Evolutionary conservation across 208 protist species (phyloP).

Genomic region (Leptomonas pyrrhocoris): DNA sequence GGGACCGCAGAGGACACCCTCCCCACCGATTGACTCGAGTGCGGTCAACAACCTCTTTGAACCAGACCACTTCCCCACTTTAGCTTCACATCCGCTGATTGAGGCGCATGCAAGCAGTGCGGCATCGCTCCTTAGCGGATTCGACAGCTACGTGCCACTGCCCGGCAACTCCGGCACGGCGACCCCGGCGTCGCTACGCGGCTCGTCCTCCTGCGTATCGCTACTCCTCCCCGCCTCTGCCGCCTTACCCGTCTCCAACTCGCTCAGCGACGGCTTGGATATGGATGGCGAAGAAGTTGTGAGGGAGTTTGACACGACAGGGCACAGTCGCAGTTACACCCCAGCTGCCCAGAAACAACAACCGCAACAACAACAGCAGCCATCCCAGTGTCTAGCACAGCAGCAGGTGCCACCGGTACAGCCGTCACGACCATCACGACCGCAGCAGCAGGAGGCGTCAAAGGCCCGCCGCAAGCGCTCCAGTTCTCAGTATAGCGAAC

Average conservation of each 20-base stretch:
- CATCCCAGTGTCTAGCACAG: no score
- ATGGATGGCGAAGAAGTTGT: neutral
- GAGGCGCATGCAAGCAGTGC: slow-evolving; percentile 11
- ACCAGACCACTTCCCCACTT: neutral
- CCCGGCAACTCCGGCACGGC: slow-evolving; percentile 13
- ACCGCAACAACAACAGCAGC: neutral
- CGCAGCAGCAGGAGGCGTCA: neutral
- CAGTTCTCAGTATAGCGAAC: slow-evolving; percentile 27
- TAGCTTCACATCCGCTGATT: neutral
- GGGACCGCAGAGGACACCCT: no score
- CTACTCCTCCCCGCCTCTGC: neutral
- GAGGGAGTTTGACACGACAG: neutral
- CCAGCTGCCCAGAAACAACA: slow-evolving; percentile 1
- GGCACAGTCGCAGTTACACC: slow-evolving; percentile 9
- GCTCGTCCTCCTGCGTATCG: neutral
- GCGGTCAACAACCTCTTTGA: slow-evolving; percentile 2
- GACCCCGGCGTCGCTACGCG: slow-evolving; percentile 1
- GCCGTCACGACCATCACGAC: neutral
- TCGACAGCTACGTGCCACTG: slow-evolving; percentile 5
- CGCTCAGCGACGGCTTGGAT: neutral
- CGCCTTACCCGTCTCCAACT: neutral
- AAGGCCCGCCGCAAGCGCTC: slow-evolving; percentile 11
- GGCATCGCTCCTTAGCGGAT: slow-evolving; percentile 7
- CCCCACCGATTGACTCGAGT: neutral
- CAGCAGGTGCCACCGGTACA: neutral